phyloP scores from a whole-genome alignment of 768 basidiomycete genomes.

The Lyophyllum shimeji region DNA sequence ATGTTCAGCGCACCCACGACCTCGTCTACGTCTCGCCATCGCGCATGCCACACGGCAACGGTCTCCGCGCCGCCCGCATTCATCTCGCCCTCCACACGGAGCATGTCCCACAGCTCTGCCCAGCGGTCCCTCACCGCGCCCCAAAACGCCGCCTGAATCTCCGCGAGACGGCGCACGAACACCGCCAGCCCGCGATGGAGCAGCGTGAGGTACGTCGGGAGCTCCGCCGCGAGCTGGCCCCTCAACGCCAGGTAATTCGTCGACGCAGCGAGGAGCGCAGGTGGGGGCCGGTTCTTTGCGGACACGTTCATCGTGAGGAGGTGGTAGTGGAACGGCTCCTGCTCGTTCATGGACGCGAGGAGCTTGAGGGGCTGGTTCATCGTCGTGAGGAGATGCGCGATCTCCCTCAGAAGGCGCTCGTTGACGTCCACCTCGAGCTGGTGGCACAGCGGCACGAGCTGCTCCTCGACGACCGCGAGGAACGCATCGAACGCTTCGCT shows the following conservation, averaged over 20 bases:
- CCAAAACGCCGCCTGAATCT: conserved; percentile 63
- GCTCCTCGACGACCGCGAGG: conserved; percentile 51
- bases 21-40: conserved; percentile 68
- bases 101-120: conserved; percentile 83
- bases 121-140: conserved; percentile 60
- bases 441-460: conserved; percentile 51
- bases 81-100: conserved; percentile 69
- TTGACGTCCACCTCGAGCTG: conserved; percentile 55
- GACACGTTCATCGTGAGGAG: conserved; percentile 66
- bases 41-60: conserved; percentile 62
- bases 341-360: conserved; percentile 68
- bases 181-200: conserved; percentile 60
- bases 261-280: conserved; percentile 68
- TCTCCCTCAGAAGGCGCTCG: conserved; percentile 53
- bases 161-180: conserved; percentile 50
- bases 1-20: conserved; percentile 37
- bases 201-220: conserved; percentile 61
- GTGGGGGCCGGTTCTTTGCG: conserved; percentile 63
- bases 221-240: conserved; percentile 67
- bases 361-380: conserved; percentile 64
- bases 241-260: conserved; percentile 77
- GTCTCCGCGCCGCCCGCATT: conserved; percentile 72
- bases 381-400: conserved; percentile 57
- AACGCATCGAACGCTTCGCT: conserved; percentile 76
- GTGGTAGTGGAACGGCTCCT: conserved; percentile 70